These are phyloP conservation scores for Sclerospora graminicola DNA, from an alignment of 352 stramenopile genomes.

Conservation along the genomic window DNA sequence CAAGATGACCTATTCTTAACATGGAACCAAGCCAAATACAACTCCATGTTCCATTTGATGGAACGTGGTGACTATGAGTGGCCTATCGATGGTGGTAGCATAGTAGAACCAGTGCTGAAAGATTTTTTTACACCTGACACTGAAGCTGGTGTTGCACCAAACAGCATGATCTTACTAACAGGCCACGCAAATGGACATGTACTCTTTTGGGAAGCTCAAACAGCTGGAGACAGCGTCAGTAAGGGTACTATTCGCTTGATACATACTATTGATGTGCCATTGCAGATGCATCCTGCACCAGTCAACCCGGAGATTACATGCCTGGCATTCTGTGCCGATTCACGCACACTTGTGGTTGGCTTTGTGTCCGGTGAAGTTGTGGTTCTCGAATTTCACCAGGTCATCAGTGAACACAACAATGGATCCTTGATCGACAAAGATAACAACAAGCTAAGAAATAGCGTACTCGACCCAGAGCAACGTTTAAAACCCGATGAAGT, in stretches of 20 bases:
- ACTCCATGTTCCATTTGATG: constrained; percentile 23
- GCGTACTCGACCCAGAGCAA: neutral
- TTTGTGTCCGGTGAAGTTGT: constrained; percentile 47
- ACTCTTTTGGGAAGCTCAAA: constrained; percentile 49
- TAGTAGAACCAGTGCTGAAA: constrained; percentile 44
- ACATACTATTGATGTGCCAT: constrained; percentile 33
- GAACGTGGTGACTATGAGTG: constrained; percentile 50
- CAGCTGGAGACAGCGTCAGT: constrained; percentile 37
- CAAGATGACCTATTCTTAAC: constrained; percentile 37
- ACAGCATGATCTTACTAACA: constrained; percentile 43
- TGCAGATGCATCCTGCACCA: constrained; percentile 26
- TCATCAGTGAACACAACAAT: constrained; percentile 6
- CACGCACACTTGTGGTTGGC: constrained; percentile 35
- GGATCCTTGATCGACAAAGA: neutral
- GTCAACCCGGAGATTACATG: constrained; percentile 30
- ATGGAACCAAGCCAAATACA: constrained; percentile 26
- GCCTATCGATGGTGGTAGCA: constrained; percentile 54
- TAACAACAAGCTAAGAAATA: neutral
- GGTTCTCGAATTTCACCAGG: constrained; percentile 34
- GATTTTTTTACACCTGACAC: constrained; percentile 24
- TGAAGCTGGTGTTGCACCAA: constrained; percentile 21
- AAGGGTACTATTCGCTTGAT: constrained; percentile 45
- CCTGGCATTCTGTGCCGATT: constrained; percentile 35
- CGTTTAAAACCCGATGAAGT: neutral
- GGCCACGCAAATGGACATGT: constrained; percentile 44